Evolutionary conservation across 108 stramenopile species (phyloP), one percentile per base, ranked within the genome.

Genomic region (Seminavis robusta): DNA sequence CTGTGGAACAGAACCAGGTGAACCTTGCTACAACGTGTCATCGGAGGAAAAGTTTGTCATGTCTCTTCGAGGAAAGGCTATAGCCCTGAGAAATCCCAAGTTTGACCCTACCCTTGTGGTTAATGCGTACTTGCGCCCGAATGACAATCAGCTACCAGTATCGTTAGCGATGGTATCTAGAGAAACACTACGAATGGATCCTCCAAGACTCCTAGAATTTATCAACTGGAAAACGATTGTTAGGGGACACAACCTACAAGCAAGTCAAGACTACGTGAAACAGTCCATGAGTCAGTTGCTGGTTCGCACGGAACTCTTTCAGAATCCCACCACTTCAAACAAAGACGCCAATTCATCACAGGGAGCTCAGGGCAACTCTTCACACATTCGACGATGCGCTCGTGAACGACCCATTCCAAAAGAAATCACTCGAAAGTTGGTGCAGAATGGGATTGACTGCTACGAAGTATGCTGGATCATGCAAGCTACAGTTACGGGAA

Each of bases 1-100:
- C 8, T 92, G 90, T 52, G 86, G 86, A 0, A 87, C 90, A 23
- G 61, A 54, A n/a, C 77, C 86, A 15, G 86, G 86, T 0, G 84
- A 92, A 40, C 71, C 74, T 1, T 92, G 90, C 61, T 69, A 71
- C 30, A 44, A 55, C 17, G 47, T 82, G 0, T 63, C 78, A 1
- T 40, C 61, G 28, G 77, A 71, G 5, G 86, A 76, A 38, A 68
- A 62, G 26, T 86, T 87, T 43, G 56, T 81, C 1, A 63, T 55
- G 32, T 65, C 55, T 0, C 27, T 88, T 20, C 63, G 70, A 25
- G 38, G 37, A n/a, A 92, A 86, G 63, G 81, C 81, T 23, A 45
- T 86, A 27, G 56, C 33, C 2, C 58, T 77, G 60, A 48, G 39
- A 25, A 11, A 61, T 29, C 45, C 74, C 0, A 45, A 17, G 29